phyloP scores from a whole-genome alignment of 371 early-diverging fungal genomes.

The Paraphysoderma sedebokerense region DNA sequence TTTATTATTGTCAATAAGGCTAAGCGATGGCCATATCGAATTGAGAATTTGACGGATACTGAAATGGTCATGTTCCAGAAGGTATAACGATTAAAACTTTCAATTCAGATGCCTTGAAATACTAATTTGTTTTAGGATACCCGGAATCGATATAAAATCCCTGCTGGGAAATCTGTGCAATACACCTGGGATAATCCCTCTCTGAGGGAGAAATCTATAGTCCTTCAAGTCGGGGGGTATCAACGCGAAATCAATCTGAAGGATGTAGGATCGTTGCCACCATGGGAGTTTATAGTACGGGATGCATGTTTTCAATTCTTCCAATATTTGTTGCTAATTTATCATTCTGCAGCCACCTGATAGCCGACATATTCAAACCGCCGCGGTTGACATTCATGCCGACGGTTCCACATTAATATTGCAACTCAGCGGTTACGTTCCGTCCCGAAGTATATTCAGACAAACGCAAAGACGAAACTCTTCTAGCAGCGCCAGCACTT shows the following conservation, averaged over 20 bases:
- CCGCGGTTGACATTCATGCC: slow-evolving; percentile 70
- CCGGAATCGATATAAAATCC: slow-evolving; percentile 30
- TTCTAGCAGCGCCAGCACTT: background rate
- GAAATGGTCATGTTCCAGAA: slow-evolving; percentile 69
- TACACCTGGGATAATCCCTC: slow-evolving; percentile 93
- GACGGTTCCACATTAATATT: slow-evolving; percentile 69
- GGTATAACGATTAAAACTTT: slow-evolving; percentile 10
- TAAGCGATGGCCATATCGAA: slow-evolving; percentile 71
- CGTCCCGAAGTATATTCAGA: slow-evolving; percentile 9
- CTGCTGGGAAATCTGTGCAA: slow-evolving; percentile 41
- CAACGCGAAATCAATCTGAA: slow-evolving; percentile 64
- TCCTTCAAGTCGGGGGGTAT: slow-evolving; percentile 45
- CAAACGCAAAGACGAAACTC: slow-evolving; percentile 3
- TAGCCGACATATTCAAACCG: too few relatives aligned
- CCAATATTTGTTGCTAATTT: too few relatives aligned
- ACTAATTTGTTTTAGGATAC: slow-evolving; percentile 5
- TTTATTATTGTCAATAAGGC: slow-evolving; percentile 62
- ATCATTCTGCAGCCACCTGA: too few relatives aligned
- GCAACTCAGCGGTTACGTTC: slow-evolving; percentile 49
- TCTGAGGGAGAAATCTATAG: slow-evolving; percentile 48
- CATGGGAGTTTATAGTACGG: slow-evolving; percentile 46
- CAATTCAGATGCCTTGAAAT: background rate
- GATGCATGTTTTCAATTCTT: background rate
- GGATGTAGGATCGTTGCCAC: slow-evolving; percentile 81
- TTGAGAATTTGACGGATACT: slow-evolving; percentile 68